Evolutionary conservation across 805 yeast species (phyloP).

Genomic region (Kodamaea kakaduensis): DNA sequence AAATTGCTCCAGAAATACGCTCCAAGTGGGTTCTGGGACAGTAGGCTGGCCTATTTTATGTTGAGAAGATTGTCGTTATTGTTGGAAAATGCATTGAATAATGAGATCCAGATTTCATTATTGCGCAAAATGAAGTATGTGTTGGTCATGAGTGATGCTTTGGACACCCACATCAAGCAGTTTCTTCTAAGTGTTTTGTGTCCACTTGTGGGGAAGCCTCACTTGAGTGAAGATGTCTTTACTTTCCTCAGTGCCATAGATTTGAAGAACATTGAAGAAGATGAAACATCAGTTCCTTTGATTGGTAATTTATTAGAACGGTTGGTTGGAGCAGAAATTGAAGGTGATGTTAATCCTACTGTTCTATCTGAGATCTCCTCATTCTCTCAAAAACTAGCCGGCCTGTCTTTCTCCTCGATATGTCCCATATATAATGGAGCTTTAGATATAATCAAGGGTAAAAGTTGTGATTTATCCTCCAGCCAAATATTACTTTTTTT

Average conservation of each 20-base stretch:
- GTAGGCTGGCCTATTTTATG: constrained; percentile 33
- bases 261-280: constrained; percentile 2
- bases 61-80: constrained; percentile 27
- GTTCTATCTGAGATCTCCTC: too few relatives aligned
- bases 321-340: too few relatives aligned
- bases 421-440: constrained; percentile 11
- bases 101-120: constrained; percentile 18
- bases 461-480: too few relatives aligned
- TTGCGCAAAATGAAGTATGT: constrained; percentile 39
- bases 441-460: constrained; percentile 10
- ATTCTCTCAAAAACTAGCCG: too few relatives aligned
- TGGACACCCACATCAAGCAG: constrained; percentile 13
- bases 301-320: too few relatives aligned
- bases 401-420: too few relatives aligned
- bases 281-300: neutral
- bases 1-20: constrained; percentile 22
- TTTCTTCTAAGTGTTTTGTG: constrained; percentile 19
- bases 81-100: constrained; percentile 18
- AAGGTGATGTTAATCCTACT: too few relatives aligned
- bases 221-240: constrained; percentile 23
- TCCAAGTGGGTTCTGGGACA: constrained; percentile 29
- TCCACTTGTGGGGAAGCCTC: constrained; percentile 16
- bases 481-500: neutral
- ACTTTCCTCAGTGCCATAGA: constrained; percentile 19
- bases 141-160: constrained; percentile 21